Evolutionary conservation across 805 yeast species (phyloP), one percentile per base, ranked within the genome.

Genomic region (Starmera caribaea): DNA sequence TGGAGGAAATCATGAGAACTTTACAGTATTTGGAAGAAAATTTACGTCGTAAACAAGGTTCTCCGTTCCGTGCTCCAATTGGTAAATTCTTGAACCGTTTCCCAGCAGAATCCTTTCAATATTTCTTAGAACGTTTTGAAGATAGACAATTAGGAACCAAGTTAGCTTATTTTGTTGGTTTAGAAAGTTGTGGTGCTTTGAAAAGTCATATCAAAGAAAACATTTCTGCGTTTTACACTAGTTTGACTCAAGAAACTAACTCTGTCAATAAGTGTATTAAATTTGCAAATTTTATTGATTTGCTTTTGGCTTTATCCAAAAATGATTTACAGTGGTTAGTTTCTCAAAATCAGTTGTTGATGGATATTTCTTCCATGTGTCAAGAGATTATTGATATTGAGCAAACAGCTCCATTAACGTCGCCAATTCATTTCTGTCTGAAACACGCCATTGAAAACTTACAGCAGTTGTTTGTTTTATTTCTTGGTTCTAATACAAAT

Each of bases 31-130:
- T 92, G 52, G 98, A 92, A 59, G 77, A 81, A 3, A 81, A 81
- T 44, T 65, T 92, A 50, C 81, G 96, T 41, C 78, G 96, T 16
- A 86, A 84, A 45, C 84, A 86, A 41, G 70, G 69, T 33, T 86
- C 97, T 1, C 97, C 97, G 4, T 89, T 92, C 68, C 71, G 98
- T 47, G 71, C 67, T n/a, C 96, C 98, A 3, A 74, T 90, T 35
- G 89, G 94, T 8, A 82, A 81, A 55, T 92, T 83, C 53, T 64
- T 92, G 60, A 77, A 88, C 58, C 68, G 96, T 43, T 90, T 88
- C 57, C 78, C 94, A 2, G 74, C 71, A 17, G 83, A 89, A 47
- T 73, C 94, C 4, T 66, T 77, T 38, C 76, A 76, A 26, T 84
- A 79, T 53, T 89, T 85, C 61, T 64, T 73, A 29, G 74, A 73